These are phyloP conservation scores for Zea mays DNA, from an alignment of 176 grass and related monocot genomes.

Conservation along the genomic window DNA sequence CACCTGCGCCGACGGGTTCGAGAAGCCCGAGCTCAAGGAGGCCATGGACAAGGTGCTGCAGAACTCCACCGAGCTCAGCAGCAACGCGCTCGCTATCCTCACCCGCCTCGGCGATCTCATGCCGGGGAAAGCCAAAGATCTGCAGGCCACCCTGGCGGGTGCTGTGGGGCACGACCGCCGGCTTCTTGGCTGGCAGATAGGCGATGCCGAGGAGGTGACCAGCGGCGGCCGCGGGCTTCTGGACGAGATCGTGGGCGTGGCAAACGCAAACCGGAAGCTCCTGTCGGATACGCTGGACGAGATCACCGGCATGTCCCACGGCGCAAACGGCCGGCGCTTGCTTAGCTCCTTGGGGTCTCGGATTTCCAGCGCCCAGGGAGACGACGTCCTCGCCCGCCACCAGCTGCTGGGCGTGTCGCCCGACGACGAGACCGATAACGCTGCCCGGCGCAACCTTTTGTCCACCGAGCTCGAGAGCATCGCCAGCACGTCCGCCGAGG, in stretches of 20 bases:
- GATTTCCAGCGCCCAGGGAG: not conserved
- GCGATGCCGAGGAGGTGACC: not conserved
- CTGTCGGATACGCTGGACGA: conserved; percentile 40
- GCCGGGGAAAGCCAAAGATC: not conserved
- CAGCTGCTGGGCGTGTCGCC: not conserved
- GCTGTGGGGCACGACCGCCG: conserved; percentile 18
- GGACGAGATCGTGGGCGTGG: conserved; percentile 5
- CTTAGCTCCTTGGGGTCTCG: not conserved
- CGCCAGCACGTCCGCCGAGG: conserved; percentile 34
- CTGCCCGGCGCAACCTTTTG: conserved; percentile 16
- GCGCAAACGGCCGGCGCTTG: conserved; percentile 25
- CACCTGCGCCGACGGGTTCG: conserved; percentile 83
- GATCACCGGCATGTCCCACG: conserved; percentile 40
- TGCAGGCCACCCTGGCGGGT: not conserved
- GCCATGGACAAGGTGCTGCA: conserved; percentile 69
- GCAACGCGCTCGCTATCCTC: conserved; percentile 84
- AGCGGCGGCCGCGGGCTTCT: conserved; percentile 3
- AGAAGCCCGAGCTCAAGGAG: conserved; percentile 55
- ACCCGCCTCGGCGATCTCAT: conserved; percentile 43
- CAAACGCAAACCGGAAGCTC: conserved; percentile 27
- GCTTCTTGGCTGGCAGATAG: conserved; percentile 40
- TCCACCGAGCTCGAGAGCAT: conserved; percentile 26
- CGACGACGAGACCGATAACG: not conserved
- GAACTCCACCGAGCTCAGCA: conserved; percentile 80
- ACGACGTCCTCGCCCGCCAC: not conserved